Conservation (phyloP, 2,329 filamentous ascomycete genomes). For the Aspergillus tamarii region DNA sequence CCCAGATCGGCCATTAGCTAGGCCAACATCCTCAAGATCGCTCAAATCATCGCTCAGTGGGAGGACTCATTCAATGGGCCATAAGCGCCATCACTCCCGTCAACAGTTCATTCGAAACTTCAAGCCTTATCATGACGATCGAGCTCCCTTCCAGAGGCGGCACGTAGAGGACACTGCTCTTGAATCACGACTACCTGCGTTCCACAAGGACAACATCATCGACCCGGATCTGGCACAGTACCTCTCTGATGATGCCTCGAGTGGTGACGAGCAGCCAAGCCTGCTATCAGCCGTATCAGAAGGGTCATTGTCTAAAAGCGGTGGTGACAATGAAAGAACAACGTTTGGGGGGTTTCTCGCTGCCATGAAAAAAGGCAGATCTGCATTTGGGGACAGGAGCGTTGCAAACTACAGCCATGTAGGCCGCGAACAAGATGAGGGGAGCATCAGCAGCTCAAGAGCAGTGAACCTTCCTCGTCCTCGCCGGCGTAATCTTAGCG, state of each 20-base stretch:
- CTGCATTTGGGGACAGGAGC: conserved; percentile 73
- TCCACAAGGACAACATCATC: conserved; percentile 98
- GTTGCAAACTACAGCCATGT: conserved; percentile 70
- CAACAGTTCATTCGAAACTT: conserved; percentile 80
- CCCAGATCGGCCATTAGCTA: conserved; percentile 71
- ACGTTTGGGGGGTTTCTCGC: conserved; percentile 74
- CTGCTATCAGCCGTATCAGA: conserved; percentile 75
- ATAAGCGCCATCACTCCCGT: conserved; percentile 85
- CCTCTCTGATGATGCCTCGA: conserved; percentile 92
- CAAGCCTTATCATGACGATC: conserved; percentile 72
- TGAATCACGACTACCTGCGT: conserved; percentile 77
- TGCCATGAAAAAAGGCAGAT: conserved; percentile 74
- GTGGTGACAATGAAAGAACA: conserved; percentile 72
- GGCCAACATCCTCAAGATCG: conserved; percentile 93
- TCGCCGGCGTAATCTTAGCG: conserved; percentile 80
- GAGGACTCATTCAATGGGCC: conserved; percentile 76
- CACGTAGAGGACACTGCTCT: conserved; percentile 67
- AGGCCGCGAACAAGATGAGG: conserved; percentile 65
- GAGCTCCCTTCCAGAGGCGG: conserved; percentile 83
- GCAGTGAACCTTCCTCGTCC: conserved; percentile 65
- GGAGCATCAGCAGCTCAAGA: conserved; percentile 65
- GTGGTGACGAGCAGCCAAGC: conserved; percentile 87
- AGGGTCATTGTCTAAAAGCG: conserved; percentile 64
- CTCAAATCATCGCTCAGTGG: conserved; percentile 71
- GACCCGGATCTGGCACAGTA: conserved; percentile 94